phyloP scores from a whole-genome alignment of 768 basidiomycete species.

The Sarcomyxa edulis region DNA sequence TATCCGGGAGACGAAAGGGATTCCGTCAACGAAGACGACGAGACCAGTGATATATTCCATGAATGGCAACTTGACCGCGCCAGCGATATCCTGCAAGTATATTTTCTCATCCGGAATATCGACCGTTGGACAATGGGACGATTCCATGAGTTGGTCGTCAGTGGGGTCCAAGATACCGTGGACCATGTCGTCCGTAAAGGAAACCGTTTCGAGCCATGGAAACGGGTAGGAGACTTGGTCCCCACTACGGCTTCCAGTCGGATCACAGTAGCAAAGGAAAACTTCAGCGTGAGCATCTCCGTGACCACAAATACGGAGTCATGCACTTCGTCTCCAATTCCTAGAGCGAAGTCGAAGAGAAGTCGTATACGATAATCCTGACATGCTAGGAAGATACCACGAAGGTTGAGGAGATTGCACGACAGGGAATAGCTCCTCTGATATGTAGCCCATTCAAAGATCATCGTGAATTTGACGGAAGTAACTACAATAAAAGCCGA shows the following conservation, averaged over 20 bases:
- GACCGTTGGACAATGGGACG: conserved; percentile 44
- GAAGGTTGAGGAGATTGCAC: too few species aligned
- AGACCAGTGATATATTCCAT: conserved; percentile 25
- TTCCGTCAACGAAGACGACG: conserved; percentile 10
- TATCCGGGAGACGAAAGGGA: conserved; percentile 24
- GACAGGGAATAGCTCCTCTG: too few species aligned
- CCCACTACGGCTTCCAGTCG: conserved; percentile 10
- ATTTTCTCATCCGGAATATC: conserved; percentile 47
- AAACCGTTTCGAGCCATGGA: conserved; percentile 41
- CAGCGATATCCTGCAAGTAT: conserved; percentile 41
- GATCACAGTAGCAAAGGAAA: conserved; percentile 30
- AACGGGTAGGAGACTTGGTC: conserved; percentile 30
- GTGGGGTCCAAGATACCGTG: conserved; percentile 32
- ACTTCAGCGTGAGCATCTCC: conserved; percentile 15
- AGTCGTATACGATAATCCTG: too few species aligned
- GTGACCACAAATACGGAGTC: too few species aligned
- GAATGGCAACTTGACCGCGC: conserved; percentile 45
- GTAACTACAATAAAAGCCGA: too few species aligned
- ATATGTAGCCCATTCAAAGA: too few species aligned
- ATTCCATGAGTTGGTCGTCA: conserved; percentile 33
- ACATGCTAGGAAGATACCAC: too few species aligned
- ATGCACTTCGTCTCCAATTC: conserved; percentile 10
- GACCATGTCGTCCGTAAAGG: conserved; percentile 26
- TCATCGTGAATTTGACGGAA: too few species aligned
- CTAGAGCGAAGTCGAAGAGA: conserved; percentile 11